phyloP scores from a whole-genome alignment of 2,329 filamentous ascomycete species.

The Epichloe sp. region DNA sequence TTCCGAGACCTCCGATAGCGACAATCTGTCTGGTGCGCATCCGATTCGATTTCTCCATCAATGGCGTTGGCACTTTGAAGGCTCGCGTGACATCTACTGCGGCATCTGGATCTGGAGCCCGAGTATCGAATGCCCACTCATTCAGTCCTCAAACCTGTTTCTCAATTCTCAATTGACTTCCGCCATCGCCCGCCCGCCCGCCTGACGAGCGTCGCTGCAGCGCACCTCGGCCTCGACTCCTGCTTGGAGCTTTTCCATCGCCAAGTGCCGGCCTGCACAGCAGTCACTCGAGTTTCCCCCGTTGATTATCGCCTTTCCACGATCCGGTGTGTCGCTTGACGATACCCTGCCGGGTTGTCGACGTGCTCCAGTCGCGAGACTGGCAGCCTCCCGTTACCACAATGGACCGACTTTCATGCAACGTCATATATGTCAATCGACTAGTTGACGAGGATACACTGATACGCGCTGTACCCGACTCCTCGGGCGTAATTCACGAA shows the following conservation, averaged over 20 bases:
- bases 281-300: neutral
- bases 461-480: slow-evolving; percentile 18
- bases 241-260: neutral
- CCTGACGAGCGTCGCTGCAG: neutral
- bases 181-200: neutral
- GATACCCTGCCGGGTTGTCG: slow-evolving; percentile 27
- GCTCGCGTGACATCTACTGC: neutral
- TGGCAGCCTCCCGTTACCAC: slow-evolving; percentile 42
- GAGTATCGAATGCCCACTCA: neutral
- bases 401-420: slow-evolving; percentile 45
- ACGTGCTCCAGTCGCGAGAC: slow-evolving; percentile 48
- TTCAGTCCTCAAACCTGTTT: neutral
- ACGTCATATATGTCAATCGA: slow-evolving; percentile 48
- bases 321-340: slow-evolving; percentile 5
- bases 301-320: neutral
- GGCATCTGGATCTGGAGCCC: neutral
- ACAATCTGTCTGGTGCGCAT: neutral
- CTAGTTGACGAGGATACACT: slow-evolving; percentile 34
- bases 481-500: neutral
- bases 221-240: neutral
- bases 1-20: neutral
- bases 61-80: neutral
- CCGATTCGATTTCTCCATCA: neutral
- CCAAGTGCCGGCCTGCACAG: neutral
- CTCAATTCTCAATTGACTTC: neutral